Conservation (phyloP, 1,139 yeast species). For the Kodamaea sp. region DNA sequence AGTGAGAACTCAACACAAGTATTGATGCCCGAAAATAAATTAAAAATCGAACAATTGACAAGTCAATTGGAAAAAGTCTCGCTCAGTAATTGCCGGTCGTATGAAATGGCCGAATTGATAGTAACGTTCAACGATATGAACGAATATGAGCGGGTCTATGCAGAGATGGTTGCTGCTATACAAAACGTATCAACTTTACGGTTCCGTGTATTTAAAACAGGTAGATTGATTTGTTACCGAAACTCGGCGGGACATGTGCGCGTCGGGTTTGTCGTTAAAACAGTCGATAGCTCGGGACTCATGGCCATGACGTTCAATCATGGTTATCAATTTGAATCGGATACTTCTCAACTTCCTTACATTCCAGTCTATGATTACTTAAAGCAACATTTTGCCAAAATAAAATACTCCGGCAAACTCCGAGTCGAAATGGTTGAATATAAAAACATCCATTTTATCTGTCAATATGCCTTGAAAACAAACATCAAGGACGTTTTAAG, state of each 20-base stretch:
- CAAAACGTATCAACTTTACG: conserved; percentile 45
- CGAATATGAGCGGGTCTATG: conserved; percentile 42
- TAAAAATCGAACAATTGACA: conserved; percentile 53
- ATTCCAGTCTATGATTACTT: conserved; percentile 36
- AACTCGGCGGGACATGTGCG: conserved; percentile 40
- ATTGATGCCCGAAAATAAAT: conserved; percentile 80
- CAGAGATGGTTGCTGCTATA: conserved; percentile 46
- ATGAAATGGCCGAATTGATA: conserved; percentile 39
- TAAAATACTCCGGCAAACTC: conserved; percentile 31
- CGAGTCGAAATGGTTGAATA: conserved; percentile 46
- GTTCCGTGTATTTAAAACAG: conserved; percentile 45
- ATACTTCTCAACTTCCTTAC: conserved; percentile 43
- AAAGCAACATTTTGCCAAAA: conserved; percentile 24
- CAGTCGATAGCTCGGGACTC: conserved; percentile 26
- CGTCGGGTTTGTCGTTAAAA: conserved; percentile 54
- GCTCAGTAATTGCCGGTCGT: conserved; percentile 37
- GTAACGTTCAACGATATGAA: conserved; percentile 43
- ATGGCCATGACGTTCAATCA: conserved; percentile 44
- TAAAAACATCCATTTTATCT: conserved; percentile 47
- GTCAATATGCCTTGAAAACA: conserved; percentile 42
- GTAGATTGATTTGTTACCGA: conserved; percentile 60
- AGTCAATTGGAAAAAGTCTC: conserved; percentile 40
- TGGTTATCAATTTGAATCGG: conserved; percentile 35
- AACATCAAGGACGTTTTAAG: conserved; percentile 42
- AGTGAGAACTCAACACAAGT: conserved; percentile 89